These are phyloP conservation scores for Arthrobotrys iridis DNA, from an alignment of 2,329 filamentous ascomycete species.

Conservation along the genomic window DNA sequence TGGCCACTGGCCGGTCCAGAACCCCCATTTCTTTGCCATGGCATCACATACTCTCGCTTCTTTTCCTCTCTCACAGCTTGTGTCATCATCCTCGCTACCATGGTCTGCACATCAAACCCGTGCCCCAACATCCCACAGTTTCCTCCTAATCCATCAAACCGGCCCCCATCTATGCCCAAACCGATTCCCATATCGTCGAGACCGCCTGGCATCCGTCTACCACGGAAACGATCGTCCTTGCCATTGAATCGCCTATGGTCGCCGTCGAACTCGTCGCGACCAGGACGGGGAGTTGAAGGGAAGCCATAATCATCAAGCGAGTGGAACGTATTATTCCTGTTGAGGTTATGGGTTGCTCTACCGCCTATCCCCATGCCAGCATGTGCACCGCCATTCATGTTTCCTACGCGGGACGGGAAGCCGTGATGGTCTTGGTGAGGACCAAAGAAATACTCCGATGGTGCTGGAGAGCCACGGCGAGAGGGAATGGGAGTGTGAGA, in stretches of 20 bases:
- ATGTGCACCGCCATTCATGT: conserved; percentile 5
- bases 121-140: neutral
- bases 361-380: neutral
- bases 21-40: conserved; percentile 34
- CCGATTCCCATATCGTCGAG: conserved; percentile 28
- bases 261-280: conserved; percentile 32
- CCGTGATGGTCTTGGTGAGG: conserved; percentile 41
- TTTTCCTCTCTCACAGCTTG: conserved; percentile 46
- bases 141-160: conserved; percentile 22
- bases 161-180: conserved; percentile 5
- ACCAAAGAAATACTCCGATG: conserved; percentile 47
- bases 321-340: conserved; percentile 36
- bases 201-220: conserved; percentile 12
- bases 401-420: conserved; percentile 24
- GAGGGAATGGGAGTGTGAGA: conserved; percentile 44
- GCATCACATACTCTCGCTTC: conserved; percentile 49
- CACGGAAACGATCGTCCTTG: conserved; percentile 43
- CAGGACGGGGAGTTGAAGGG: neutral
- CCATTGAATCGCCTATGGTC: conserved; percentile 23
- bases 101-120: neutral
- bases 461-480: conserved; percentile 38
- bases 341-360: neutral
- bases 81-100: neutral
- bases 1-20: conserved; percentile 16
- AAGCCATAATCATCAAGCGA: conserved; percentile 38